phyloP scores from a whole-genome alignment of 805 yeast genomes.

The Tetrapisispora fleetii region DNA sequence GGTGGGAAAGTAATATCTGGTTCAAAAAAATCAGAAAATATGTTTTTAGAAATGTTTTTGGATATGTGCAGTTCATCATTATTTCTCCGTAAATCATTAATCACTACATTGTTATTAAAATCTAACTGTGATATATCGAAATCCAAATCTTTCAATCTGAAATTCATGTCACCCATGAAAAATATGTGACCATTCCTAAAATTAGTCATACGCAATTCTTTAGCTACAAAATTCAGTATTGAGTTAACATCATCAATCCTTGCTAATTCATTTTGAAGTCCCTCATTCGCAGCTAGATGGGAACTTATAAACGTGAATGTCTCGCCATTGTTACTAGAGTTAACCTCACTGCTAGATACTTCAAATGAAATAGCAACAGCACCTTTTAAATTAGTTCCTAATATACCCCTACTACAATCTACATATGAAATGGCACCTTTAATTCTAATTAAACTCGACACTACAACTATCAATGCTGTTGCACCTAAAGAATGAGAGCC shows the following conservation, averaged over 20 bases:
- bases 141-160: constrained; percentile 33
- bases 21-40: constrained; percentile 59
- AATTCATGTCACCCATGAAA: constrained; percentile 80
- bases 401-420: constrained; percentile 44
- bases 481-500: constrained; percentile 45
- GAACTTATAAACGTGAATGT: constrained; percentile 52
- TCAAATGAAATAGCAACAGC: constrained; percentile 52
- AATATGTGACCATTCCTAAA: constrained; percentile 63
- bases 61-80: constrained; percentile 31
- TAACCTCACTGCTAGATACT: constrained; percentile 7
- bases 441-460: constrained; percentile 27
- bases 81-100: constrained; percentile 17
- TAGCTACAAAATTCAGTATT: constrained; percentile 42
- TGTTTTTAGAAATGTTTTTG: constrained; percentile 25
- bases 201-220: constrained; percentile 9
- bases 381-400: constrained; percentile 63
- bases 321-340: constrained; percentile 16
- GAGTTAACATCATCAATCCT: constrained; percentile 46
- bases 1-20: constrained; percentile 60
- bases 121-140: constrained; percentile 1
- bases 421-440: constrained; percentile 27
- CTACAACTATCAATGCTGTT: constrained; percentile 43
- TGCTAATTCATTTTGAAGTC: constrained; percentile 34
- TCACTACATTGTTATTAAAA: constrained; percentile 1
- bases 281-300: constrained; percentile 78